Conservation (phyloP, 106 monocot species). For the Narthecium ossifragum region DNA sequence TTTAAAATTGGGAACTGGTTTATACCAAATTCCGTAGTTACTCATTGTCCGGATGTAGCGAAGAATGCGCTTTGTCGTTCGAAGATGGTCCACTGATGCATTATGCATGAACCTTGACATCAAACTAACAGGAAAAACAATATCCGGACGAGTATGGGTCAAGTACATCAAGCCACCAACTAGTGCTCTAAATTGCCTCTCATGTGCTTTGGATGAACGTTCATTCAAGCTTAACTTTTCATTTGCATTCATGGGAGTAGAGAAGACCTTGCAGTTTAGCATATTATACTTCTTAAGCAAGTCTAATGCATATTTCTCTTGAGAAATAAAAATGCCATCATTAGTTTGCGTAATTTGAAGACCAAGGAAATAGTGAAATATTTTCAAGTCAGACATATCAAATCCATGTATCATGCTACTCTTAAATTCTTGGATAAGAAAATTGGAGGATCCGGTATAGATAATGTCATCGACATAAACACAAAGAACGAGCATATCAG, state of each 20-base stretch:
- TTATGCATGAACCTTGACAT: conserved; percentile 25
- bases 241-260: conserved; percentile 1
- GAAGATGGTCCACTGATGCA: no score
- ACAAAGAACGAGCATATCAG: no score
- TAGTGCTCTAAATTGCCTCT: background rate
- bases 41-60: no score
- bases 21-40: no score
- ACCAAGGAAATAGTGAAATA: conserved; percentile 15
- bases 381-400: conserved; percentile 6
- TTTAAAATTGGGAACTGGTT: no score
- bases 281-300: no score
- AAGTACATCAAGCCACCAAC: no score
- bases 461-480: no score
- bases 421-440: conserved; percentile 3
- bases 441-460: no score
- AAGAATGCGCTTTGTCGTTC: no score
- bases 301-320: background rate
- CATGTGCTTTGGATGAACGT: background rate
- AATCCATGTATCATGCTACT: conserved; percentile 2
- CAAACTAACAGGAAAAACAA: conserved; percentile 7
- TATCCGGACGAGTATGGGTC: conserved; percentile 7
- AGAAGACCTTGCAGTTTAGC: background rate
- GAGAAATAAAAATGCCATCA: background rate
- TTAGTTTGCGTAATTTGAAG: background rate
- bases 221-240: background rate